These are phyloP conservation scores for Periconia digitata DNA, from an alignment of 2,329 filamentous ascomycete genomes.

Conservation along the genomic window DNA sequence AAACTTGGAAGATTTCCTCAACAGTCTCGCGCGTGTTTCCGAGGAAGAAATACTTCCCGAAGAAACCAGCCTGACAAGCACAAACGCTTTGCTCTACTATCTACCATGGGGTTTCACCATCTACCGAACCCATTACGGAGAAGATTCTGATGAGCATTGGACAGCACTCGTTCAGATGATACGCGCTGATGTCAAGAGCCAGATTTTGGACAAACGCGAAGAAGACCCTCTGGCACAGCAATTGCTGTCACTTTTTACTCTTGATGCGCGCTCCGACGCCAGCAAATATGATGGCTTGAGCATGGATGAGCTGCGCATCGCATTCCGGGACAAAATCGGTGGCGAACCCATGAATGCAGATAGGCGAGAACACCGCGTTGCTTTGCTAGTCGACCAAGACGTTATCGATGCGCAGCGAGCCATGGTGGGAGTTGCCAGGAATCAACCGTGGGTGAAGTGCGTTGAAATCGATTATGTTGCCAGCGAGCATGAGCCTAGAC, in stretches of 20 bases:
- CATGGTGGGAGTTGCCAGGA: too few relatives aligned
- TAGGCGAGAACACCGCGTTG: slow-evolving; percentile 5
- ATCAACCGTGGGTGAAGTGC: too few relatives aligned
- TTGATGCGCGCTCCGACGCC: slow-evolving; percentile 15
- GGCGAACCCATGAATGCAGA: slow-evolving; percentile 13
- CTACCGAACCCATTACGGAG: slow-evolving; percentile 15
- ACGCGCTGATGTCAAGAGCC: slow-evolving; percentile 2
- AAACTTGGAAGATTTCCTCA: too few relatives aligned
- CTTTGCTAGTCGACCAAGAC: slow-evolving; percentile 13
- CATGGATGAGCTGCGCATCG: slow-evolving; percentile 14
- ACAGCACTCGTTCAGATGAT: slow-evolving; percentile 14
- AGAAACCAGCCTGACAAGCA: too few relatives aligned
- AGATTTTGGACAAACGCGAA: neutral
- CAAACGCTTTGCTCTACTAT: neutral
- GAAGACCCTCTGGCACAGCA: slow-evolving; percentile 9
- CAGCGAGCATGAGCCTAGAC: too few relatives aligned
- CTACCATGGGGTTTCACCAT: slow-evolving; percentile 18
- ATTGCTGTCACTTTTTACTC: slow-evolving; percentile 13
- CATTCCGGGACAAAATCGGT: slow-evolving; percentile 13
- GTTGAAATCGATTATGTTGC: too few relatives aligned
- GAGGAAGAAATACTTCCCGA: too few relatives aligned
- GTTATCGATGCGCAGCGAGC: too few relatives aligned
- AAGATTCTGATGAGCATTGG: slow-evolving; percentile 16
- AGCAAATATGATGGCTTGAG: slow-evolving; percentile 9
- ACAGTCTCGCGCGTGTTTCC: too few relatives aligned